A percentile compares a stretch with the other conserved stretches of the same genome.
Evolutionary conservation across 2,329 filamentous ascomycete species (phyloP).

Genomic region (Stylonectria norvegica): DNA sequence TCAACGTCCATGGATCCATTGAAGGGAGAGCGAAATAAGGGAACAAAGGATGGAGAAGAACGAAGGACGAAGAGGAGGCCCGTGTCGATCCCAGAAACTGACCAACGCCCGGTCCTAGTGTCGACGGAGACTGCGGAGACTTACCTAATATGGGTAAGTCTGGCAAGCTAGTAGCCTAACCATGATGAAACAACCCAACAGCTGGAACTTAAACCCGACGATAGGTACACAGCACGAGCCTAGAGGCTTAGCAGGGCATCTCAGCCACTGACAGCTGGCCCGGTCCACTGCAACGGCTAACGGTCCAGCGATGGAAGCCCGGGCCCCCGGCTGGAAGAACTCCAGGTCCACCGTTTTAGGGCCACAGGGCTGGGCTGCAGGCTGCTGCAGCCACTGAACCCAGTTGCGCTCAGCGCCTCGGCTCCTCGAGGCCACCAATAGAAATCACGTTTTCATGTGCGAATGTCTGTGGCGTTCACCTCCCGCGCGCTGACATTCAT

Average conservation of each 20-base stretch:
- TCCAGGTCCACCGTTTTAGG: no score
- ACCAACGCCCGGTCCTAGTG: conserved; percentile 1
- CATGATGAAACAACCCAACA: no score
- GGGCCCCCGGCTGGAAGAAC: no score
- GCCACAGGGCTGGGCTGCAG: conserved; percentile 9
- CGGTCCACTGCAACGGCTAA: no score
- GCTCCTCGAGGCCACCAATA: neutral
- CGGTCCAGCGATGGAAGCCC: no score
- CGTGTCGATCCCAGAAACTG: no score
- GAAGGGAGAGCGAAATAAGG: neutral
- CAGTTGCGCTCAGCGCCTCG: neutral
- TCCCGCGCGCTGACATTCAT: neutral
- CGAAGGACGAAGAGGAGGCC: neutral
- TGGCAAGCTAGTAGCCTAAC: no score
- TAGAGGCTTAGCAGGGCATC: no score
- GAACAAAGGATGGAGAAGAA: neutral
- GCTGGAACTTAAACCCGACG: no score
- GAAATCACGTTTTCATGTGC: neutral
- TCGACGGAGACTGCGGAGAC: conserved; percentile 1
- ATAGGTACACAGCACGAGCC: no score
- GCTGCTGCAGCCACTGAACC: conserved; percentile 4
- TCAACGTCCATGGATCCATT: no score
- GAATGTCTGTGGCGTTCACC: neutral
- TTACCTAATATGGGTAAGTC: neutral
- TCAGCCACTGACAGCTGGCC: no score